Evolutionary conservation across 768 basidiomycete species (phyloP).

Genomic region (Chalciporus pseudorubinellus): DNA sequence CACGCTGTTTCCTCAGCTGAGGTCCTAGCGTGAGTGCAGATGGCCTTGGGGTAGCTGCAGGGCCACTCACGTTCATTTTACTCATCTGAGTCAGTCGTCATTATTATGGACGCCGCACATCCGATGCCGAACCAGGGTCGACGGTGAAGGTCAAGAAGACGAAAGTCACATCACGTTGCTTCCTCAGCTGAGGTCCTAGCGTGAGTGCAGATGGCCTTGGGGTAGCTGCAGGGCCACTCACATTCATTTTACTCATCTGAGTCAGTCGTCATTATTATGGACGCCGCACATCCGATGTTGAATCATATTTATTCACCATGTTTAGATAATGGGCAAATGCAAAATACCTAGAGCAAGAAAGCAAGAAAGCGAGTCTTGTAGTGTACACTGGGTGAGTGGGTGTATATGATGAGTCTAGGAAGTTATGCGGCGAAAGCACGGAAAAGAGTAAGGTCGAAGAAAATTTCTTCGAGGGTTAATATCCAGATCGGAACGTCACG

Average conservation of each 20-base stretch:
- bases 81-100: too few species aligned
- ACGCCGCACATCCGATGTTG: too few species aligned
- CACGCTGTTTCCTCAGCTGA: slow-evolving; percentile 50
- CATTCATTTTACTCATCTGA: too few species aligned
- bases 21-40: not conserved
- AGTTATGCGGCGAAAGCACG: not conserved
- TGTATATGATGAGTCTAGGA: not conserved
- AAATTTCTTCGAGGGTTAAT: not conserved
- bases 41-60: too few species aligned
- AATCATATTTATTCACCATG: too few species aligned
- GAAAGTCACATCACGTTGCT: slow-evolving; percentile 57
- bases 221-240: too few species aligned
- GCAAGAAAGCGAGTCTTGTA: not conserved
- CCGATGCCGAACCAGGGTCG: too few species aligned
- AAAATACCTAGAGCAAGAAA: not conserved
- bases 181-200: slow-evolving; percentile 34
- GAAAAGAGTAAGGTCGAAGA: not conserved
- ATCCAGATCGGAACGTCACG: not conserved
- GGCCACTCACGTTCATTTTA: too few species aligned
- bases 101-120: too few species aligned
- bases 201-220: too few species aligned
- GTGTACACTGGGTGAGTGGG: not conserved
- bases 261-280: too few species aligned
- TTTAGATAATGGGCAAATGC: too few species aligned
- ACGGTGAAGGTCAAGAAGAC: slow-evolving; percentile 58